phyloP scores from a whole-genome alignment of 2,329 filamentous ascomycete genomes.

The Hypoxylon sp. region DNA sequence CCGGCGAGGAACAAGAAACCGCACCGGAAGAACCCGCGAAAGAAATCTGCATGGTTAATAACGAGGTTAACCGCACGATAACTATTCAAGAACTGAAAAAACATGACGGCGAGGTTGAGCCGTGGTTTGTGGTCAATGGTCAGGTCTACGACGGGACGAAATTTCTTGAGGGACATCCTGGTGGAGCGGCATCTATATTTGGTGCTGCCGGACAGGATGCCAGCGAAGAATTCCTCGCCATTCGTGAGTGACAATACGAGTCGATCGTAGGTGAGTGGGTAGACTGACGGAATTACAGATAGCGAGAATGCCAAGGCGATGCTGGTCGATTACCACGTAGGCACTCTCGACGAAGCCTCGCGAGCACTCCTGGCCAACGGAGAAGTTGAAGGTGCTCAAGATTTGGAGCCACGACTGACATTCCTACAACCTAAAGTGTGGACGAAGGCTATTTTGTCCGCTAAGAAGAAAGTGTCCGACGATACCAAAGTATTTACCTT shows the following conservation, averaged over 20 bases:
- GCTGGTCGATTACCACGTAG: conserved; percentile 88
- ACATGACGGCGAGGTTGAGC: conserved; percentile 69
- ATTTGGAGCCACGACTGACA: conserved; percentile 56
- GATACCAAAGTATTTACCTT: conserved; percentile 87
- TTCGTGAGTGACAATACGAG: conserved; percentile 71
- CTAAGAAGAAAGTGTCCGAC: conserved; percentile 73
- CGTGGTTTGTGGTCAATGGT: conserved; percentile 89
- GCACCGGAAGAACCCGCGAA: conserved; percentile 59
- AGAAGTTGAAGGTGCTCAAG: conserved; percentile 44
- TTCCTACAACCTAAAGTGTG: conserved; percentile 79
- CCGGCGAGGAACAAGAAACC: conserved; percentile 56
- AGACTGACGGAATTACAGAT: conserved; percentile 59
- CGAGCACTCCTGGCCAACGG: conserved; percentile 60
- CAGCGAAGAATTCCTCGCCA: conserved; percentile 89
- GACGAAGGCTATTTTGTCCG: conserved; percentile 74
- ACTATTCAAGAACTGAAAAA: conserved; percentile 74
- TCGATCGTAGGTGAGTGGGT: conserved; percentile 37
- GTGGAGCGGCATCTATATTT: conserved; percentile 84
- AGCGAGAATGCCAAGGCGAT: conserved; percentile 91
- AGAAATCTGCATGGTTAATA: conserved; percentile 81
- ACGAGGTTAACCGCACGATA: conserved; percentile 68
- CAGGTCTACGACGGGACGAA: conserved; percentile 87
- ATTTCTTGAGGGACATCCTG: conserved; percentile 84
- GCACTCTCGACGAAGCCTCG: conserved; percentile 71
- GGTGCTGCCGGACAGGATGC: conserved; percentile 82